Evolutionary conservation across 2,329 filamentous ascomycete genomes (phyloP), one percentile per base, ranked within the genome.

Genomic region (Fusarium stilboides): DNA sequence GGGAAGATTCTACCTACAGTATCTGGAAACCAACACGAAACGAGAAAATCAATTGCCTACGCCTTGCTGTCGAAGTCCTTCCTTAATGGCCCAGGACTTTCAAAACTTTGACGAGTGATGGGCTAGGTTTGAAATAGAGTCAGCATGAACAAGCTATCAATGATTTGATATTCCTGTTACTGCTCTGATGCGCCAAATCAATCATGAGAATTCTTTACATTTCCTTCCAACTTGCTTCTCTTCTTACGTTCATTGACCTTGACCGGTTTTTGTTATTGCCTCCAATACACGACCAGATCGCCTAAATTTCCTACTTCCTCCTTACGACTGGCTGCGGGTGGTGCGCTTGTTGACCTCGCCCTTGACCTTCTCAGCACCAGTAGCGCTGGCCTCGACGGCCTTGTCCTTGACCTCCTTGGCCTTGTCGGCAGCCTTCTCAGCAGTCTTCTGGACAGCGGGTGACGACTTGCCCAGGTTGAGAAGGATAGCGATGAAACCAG

Each of bases 341-440:
- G 81, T 80, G 70, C 88, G 87, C 85, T 89, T 90, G 77, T 80
- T 88, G 31, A 81, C 85, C 86, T 94, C 92, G 55, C 87, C 89
- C 86, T 96, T 95, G 72, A 90, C 89, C 60, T 92, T 89, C 65
- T 94, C 92, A 56, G 90, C 88, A 56, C 88, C 88, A 50, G 87
- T 85, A 40, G 88, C 77, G 19, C 85, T 83, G 53, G 88, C 86
- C 78, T 89, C 85, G 20, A 84, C 82, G 61, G 82, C 86, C 89
- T 97, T 93, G 58, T 80, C 77, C 75, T 80, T 94, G 74, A 90
- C 91, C 45, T 92, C 90, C 75, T 89, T 89, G 52, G 88, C 89
- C 86, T 95, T 91, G 74, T 88, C 89, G 87, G 93, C 88, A 61
- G 80, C 84, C 66, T 88, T 85, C 28, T 77, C 79, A 17, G 89